Evolutionary conservation across 768 basidiomycete genomes (phyloP), one percentile per base, ranked within the genome.

Genomic region (Phaeolepiota aurea): DNA sequence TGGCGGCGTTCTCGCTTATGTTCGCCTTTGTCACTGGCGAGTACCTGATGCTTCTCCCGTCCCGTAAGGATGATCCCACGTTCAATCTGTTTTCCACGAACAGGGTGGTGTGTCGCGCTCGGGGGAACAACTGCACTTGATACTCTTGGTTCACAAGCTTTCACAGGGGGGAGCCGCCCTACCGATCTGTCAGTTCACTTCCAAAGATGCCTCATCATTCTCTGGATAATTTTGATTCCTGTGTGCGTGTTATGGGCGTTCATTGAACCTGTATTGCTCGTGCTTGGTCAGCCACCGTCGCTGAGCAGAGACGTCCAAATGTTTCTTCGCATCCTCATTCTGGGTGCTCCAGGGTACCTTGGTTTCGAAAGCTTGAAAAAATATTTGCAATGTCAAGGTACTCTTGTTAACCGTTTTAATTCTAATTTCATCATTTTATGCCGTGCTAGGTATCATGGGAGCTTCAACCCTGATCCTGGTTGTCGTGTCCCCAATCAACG

Each of bases 91-190:
- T 16, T 18, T 48, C 46, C 43, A 40, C 46, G 38, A 43, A 50
- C 57, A 86, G 84, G 84, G 30, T 86, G 83, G 82, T 77, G 76
- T 51, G 68, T 87, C 41, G 84, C 82, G 9, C 68, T 87, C 14
- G 84, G 84, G 11, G 84, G 84, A n/a, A 80, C 82, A 0, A 83
- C 82, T 2, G 82, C 81, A 5, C 66, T 87, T 23, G 84, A 87
- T 54, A 87, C 86, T 0, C 65, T 87, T 41, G 83, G 83, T 30
- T 86, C 85, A 1, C 81, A 84, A 50, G 74, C 85, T 1, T 88
- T 79, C 59, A 86, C 82, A 10, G 80, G 79, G 18, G 73, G 78
- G 22, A 61, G 50, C 43, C 66, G 54, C 37, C 65, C 69, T n/a
- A 74, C 79, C 4, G 82, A 82, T 49, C 65, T 88, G 5, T 82